Evolutionary conservation across 208 protist species (phyloP).

Genomic region (Acanthamoeba sp.): DNA sequence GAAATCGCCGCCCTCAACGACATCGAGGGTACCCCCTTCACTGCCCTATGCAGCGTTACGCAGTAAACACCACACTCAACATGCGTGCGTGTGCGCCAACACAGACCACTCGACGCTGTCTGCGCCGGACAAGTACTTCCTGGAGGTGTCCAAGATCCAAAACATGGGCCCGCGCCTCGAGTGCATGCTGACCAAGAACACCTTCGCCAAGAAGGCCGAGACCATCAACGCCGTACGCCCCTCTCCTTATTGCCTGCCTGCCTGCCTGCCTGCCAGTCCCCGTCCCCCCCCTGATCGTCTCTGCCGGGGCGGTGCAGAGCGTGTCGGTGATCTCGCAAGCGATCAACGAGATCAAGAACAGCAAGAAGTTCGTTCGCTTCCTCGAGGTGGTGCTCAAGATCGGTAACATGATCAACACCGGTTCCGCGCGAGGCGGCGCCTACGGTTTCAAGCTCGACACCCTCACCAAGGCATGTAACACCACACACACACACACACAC

Average conservation of each 20-base stretch:
- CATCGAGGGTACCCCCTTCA: background rate
- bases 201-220: conserved; percentile 23
- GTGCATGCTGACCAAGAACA: conserved; percentile 18
- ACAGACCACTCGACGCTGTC: background rate
- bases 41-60: no score
- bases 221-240: conserved; percentile 4
- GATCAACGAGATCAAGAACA: conserved; percentile 11
- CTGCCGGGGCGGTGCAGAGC: background rate
- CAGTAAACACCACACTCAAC: background rate
- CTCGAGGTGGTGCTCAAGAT: conserved; percentile 74
- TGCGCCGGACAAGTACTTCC: conserved; percentile 66
- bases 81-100: background rate
- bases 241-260: background rate
- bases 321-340: conserved; percentile 44
- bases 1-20: conserved; percentile 57
- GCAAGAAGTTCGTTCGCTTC: conserved; percentile 19
- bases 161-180: conserved; percentile 9
- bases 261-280: background rate
- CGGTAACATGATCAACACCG: conserved; percentile 79
- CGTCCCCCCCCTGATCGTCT: background rate
- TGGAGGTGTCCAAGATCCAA: conserved; percentile 57
- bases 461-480: conserved; percentile 76
- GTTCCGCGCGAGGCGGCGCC: conserved; percentile 63
- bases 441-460: conserved; percentile 79
- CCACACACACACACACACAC: no score